Conservation (phyloP, 2,329 filamentous ascomycete species). For the Fusarium sp. region DNA sequence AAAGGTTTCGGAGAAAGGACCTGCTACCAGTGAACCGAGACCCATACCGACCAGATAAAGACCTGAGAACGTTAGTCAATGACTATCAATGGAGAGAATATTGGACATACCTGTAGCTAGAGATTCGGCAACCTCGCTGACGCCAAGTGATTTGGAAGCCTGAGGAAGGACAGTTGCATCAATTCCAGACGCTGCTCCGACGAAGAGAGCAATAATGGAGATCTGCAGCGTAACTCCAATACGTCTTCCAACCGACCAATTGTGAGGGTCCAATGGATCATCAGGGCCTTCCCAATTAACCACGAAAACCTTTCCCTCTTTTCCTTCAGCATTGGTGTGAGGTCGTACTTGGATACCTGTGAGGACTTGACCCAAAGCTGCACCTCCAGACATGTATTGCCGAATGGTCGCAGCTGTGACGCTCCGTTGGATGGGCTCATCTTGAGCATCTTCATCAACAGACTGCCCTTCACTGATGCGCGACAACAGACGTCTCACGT, state of each 20-base stretch:
- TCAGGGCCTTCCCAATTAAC: conserved; percentile 49
- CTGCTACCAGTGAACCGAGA: conserved; percentile 52
- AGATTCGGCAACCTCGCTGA: conserved; percentile 62
- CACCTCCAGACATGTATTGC: conserved; percentile 20
- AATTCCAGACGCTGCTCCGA: conserved; percentile 64
- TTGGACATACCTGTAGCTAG: conserved; percentile 56
- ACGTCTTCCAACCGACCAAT: conserved; percentile 56
- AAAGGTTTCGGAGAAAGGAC: conserved; percentile 55
- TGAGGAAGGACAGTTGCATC: conserved; percentile 61
- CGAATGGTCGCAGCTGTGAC: conserved; percentile 15
- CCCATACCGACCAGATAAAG: conserved; percentile 53
- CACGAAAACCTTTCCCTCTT: conserved; percentile 49
- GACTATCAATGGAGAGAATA: accelerated
- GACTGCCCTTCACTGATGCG: not conserved
- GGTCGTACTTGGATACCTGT: conserved; percentile 49
- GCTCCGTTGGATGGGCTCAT: conserved; percentile 1
- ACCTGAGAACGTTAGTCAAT: conserved; percentile 9
- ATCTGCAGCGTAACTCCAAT: conserved; percentile 57
- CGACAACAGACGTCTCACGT: not conserved
- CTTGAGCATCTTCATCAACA: not conserved
- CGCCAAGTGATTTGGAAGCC: conserved; percentile 58
- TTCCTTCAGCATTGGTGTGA: conserved; percentile 36
- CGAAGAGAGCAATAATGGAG: conserved; percentile 61
- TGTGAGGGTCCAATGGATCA: conserved; percentile 59
- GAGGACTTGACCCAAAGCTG: conserved; percentile 46